These are phyloP conservation scores for Terana coerulea DNA, from an alignment of 768 basidiomycete species.

Conservation along the genomic window DNA sequence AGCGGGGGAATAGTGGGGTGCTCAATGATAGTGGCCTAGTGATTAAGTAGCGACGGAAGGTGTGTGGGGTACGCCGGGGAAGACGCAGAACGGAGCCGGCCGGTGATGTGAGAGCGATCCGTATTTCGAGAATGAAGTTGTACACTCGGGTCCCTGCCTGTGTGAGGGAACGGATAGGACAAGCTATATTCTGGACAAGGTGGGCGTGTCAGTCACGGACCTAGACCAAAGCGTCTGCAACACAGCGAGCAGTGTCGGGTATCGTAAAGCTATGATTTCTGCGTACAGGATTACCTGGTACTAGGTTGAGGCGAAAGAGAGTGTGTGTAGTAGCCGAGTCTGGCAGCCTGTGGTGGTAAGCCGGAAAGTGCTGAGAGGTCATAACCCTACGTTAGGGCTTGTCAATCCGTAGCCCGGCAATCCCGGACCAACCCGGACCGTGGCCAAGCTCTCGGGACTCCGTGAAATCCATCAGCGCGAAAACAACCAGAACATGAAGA, in stretches of 20 bases:
- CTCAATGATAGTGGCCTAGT: not conserved
- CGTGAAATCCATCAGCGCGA: no score
- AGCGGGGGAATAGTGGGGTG: not conserved
- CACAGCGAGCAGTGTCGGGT: no score
- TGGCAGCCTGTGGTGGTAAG: slow-evolving; percentile 4
- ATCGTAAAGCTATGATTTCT: no score
- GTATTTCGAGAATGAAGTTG: not conserved
- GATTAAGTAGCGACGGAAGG: not conserved
- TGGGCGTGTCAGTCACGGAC: no score
- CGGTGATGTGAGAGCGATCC: slow-evolving; percentile 3
- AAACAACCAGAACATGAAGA: no score
- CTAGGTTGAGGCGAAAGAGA: no score
- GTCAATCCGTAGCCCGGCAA: not conserved
- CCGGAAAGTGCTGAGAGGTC: not conserved
- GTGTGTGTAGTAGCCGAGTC: not conserved
- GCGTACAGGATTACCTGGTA: no score
- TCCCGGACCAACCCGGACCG: not conserved
- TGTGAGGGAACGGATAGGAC: not conserved
- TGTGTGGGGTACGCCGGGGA: slow-evolving; percentile 1
- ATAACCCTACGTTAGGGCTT: slow-evolving; percentile 4
- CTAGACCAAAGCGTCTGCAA: no score
- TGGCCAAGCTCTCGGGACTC: no score
- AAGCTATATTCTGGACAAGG: no score
- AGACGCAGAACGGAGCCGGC: not conserved
- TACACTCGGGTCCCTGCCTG: slow-evolving; percentile 1